A percentile compares a stretch with the other conserved stretches of the same genome.
Conservation (phyloP, 495 filamentous ascomycete genomes). For the Chaetomidium leptoderma region DNA sequence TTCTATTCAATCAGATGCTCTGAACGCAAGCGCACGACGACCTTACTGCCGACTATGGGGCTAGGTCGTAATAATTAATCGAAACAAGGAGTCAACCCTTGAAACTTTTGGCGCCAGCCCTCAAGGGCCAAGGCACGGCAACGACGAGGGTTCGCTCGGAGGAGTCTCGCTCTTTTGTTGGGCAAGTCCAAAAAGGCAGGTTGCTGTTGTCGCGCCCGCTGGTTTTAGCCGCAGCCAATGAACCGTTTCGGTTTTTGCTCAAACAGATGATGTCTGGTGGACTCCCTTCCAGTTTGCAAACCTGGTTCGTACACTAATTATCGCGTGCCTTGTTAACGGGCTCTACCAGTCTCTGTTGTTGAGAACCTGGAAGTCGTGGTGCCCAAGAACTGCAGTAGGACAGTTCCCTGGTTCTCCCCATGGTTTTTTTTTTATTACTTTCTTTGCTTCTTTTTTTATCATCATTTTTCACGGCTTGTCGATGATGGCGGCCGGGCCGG, state of each 20-base stretch:
- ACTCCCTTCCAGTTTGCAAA: too few relatives aligned
- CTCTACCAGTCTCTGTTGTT: too few relatives aligned
- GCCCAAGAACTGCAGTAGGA: too few relatives aligned
- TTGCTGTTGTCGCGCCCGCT: not conserved
- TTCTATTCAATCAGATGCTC: not conserved
- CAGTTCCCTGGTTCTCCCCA: too few relatives aligned
- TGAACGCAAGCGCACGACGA: not conserved
- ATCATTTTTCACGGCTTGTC: too few relatives aligned
- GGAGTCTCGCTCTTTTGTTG: not conserved
- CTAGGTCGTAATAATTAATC: not conserved
- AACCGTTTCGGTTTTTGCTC: not conserved
- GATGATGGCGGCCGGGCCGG: too few relatives aligned
- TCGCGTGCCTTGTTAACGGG: too few relatives aligned
- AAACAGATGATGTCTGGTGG: not conserved
- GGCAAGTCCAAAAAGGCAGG: not conserved
- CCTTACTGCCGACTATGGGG: not conserved
- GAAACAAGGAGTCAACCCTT: constrained; percentile 6
- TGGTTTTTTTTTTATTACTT: too few relatives aligned
- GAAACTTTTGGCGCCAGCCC: not conserved
- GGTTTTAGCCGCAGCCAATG: not conserved
- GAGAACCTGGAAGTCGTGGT: too few relatives aligned
- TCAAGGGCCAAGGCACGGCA: not conserved
- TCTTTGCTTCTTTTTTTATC: too few relatives aligned
- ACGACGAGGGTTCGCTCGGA: too few relatives aligned
- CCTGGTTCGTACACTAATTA: too few relatives aligned